Base-by-base conservation (phyloP, 169 alveolate species). In the Plasmodium knowlesi region DNA sequence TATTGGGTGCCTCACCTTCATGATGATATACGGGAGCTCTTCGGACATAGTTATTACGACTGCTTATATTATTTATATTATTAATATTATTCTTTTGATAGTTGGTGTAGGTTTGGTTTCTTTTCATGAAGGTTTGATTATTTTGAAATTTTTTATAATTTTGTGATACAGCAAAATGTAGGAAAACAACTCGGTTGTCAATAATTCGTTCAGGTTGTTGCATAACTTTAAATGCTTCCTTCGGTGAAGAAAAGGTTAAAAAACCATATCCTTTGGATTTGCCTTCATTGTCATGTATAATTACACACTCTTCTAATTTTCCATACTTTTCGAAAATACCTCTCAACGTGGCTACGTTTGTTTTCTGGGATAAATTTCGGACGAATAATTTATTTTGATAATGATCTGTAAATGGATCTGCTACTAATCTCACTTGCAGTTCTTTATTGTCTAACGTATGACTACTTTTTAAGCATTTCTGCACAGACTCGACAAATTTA, bases 191-290 rank as follows among this genome's bases (percentile, higher is more conserved):
- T 19, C 96, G 92, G 34, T 96, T 96, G 89, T 95, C 96, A 5
- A 96, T 93, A 57, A 95, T 93, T 8, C 97, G 85, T 67, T 96
- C 96, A 6, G 96, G 97, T 61, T 95, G 95, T 57, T 94, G 96
- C 90, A 94, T 96, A 37, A 95, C 98, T 53, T 94, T 93, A 92
- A 95, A 93, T 70, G 97, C 96, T 34, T 95, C 97, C 57, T 82
- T 82, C 0, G 95, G 92, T 6, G 95, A 84, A 32, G 95, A 84
- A 74, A 95, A 96, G 5, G 96, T 95, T 78, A 88, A 61, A 76
- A 88, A 88, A 16, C 97, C 97, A 92, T 92, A 96, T 22, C 97
- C 97, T 81, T 94, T 96, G 22, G 97, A 94, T 61, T 83, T 73
- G 0, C 98, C 98, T 28, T 95, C 96, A 37, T 76, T 74, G 73